A percentile compares a stretch with the other conserved stretches of the same genome.
phyloP scores from a whole-genome alignment of 352 stramenopile species.

The Phytophthora hybrid region DNA sequence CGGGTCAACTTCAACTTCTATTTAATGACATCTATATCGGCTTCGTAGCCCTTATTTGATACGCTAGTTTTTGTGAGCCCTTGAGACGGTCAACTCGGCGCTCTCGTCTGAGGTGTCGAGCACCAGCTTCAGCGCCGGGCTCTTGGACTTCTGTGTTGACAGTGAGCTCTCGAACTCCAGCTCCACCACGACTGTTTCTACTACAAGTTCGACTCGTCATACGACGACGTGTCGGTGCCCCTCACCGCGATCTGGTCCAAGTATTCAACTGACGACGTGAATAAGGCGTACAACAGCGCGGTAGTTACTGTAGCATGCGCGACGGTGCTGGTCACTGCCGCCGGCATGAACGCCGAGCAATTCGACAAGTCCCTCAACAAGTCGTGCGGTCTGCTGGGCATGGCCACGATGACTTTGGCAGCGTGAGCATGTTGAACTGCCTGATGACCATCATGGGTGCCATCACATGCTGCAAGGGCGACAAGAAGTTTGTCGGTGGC shows the following conservation, averaged over 20 bases:
- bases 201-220: slow-evolving; percentile 58
- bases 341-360: slow-evolving; percentile 44
- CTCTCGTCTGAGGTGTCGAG: slow-evolving; percentile 6
- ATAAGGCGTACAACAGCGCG: slow-evolving; percentile 51
- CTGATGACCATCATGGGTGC: slow-evolving; percentile 59
- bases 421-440: slow-evolving; percentile 47
- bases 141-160: slow-evolving; percentile 51
- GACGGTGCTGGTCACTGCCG: slow-evolving; percentile 9
- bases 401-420: slow-evolving; percentile 22
- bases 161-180: slow-evolving; percentile 47
- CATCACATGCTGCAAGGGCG: slow-evolving; percentile 47
- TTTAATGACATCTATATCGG: too few relatives aligned
- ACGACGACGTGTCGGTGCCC: slow-evolving; percentile 46
- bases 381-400: slow-evolving; percentile 17
- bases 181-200: slow-evolving; percentile 60
- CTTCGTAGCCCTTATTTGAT: too few relatives aligned
- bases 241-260: slow-evolving; percentile 46
- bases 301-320: slow-evolving; percentile 36
- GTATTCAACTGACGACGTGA: slow-evolving; percentile 56
- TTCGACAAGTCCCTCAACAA: slow-evolving; percentile 71
- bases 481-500: slow-evolving; percentile 22
- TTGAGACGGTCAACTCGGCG: slow-evolving; percentile 20
- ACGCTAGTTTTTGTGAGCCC: too few relatives aligned
- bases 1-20: too few relatives aligned
- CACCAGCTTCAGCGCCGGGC: slow-evolving; percentile 27